A percentile compares a stretch with the other conserved stretches of the same genome.
phyloP scores from a whole-genome alignment of 2,329 filamentous ascomycete species.

The Conoideocrella luteorostrata region DNA sequence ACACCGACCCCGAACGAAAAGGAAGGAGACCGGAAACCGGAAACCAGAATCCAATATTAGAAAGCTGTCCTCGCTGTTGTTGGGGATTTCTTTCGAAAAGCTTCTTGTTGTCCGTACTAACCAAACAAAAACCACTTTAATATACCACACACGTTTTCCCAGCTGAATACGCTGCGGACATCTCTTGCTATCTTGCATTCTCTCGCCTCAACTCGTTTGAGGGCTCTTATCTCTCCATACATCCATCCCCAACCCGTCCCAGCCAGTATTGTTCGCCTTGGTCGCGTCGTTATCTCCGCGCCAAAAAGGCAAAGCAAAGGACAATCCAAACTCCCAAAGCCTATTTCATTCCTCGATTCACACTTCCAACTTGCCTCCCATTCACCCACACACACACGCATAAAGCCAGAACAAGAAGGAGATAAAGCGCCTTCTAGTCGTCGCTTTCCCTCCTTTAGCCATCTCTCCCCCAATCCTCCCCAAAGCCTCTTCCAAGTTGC shows the following conservation, averaged over 20 bases:
- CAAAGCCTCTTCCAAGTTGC: slow-evolving; percentile 2
- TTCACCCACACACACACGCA: no score
- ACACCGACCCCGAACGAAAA: slow-evolving; percentile 2
- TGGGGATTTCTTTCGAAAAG: slow-evolving; percentile 1
- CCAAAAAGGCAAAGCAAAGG: background rate
- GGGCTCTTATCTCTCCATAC: background rate
- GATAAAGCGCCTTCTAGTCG: background rate
- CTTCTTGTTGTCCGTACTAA: slow-evolving; percentile 5
- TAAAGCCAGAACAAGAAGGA: background rate
- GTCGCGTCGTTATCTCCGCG: background rate
- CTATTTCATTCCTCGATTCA: background rate
- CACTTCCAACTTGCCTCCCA: background rate
- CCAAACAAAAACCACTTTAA: slow-evolving; percentile 3
- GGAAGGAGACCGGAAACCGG: slow-evolving; percentile 2
- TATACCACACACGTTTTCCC: slow-evolving; percentile 8
- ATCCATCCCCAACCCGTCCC: no score
- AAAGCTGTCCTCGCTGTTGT: slow-evolving; percentile 3
- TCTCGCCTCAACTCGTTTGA: background rate
- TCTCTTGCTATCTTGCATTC: slow-evolving; percentile 1
- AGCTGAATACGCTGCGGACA: slow-evolving; percentile 6
- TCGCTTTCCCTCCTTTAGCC: background rate
- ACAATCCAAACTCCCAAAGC: background rate
- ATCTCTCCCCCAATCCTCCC: no score
- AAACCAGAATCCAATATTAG: slow-evolving; percentile 1
- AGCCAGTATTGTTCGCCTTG: no score